These are phyloP conservation scores for Globisporangium recalcitrans DNA, from an alignment of 352 stramenopile genomes.

Conservation along the genomic window DNA sequence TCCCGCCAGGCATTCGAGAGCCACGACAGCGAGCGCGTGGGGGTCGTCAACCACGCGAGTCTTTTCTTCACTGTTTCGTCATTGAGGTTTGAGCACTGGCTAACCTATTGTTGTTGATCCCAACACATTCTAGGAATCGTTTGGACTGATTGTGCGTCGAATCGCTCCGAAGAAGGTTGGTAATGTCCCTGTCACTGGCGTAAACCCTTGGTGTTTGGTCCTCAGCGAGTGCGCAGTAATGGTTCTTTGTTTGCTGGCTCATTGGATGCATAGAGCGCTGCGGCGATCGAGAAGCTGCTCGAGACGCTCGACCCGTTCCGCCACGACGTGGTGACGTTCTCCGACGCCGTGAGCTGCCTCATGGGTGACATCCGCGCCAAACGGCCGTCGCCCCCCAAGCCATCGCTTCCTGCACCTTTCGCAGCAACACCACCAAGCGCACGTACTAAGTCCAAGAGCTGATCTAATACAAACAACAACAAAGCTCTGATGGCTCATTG, in stretches of 20 bases:
- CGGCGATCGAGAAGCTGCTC: constrained; percentile 35
- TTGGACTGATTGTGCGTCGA: constrained; percentile 26
- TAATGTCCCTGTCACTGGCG: neutral
- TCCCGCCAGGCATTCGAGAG: constrained; percentile 48
- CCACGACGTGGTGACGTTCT: constrained; percentile 77
- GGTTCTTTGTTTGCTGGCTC: neutral
- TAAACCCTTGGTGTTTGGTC: neutral
- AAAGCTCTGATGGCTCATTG: no score
- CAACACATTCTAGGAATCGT: constrained; percentile 32
- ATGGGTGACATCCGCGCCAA: constrained; percentile 31
- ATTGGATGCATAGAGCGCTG: constrained; percentile 17
- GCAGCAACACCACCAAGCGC: constrained; percentile 16
- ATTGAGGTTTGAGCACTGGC: no score
- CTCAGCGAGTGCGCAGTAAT: neutral
- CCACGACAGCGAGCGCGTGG: constrained; percentile 48
- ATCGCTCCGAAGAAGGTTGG: constrained; percentile 29
- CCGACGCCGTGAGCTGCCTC: constrained; percentile 39
- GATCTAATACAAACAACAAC: no score
- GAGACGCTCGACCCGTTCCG: constrained; percentile 55
- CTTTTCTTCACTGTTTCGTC: neutral
- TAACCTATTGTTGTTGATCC: no score
- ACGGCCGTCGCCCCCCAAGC: constrained; percentile 8
- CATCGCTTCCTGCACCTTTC: no score
- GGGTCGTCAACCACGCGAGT: constrained; percentile 42
- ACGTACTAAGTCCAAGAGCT: neutral